phyloP scores from a whole-genome alignment of 2,329 filamentous ascomycete species.

The Epichloe brachyelytri region DNA sequence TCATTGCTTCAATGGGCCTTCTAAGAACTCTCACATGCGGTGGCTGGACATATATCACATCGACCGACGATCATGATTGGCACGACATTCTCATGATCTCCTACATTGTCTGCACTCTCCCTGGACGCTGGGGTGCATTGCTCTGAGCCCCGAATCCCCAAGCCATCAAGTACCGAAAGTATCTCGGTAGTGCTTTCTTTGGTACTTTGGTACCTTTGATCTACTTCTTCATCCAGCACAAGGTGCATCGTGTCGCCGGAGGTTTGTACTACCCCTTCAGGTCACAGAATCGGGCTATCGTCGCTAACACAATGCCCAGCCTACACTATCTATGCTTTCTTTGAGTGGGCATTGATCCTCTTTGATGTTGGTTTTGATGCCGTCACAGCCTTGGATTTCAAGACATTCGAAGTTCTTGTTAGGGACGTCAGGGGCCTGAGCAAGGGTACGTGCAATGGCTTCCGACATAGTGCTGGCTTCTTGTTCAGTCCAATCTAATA shows the following conservation, averaged over 20 bases:
- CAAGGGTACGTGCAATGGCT: slow-evolving; percentile 98
- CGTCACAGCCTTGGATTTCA: slow-evolving; percentile 85
- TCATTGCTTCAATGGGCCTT: slow-evolving; percentile 66
- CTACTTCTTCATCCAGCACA: slow-evolving; percentile 98
- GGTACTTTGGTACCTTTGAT: slow-evolving; percentile 79
- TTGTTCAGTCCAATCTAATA: slow-evolving; percentile 20
- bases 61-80: slow-evolving; percentile 96
- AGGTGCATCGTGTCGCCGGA: slow-evolving; percentile 85
- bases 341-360: slow-evolving; percentile 91
- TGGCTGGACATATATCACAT: slow-evolving; percentile 97
- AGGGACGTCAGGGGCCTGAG: slow-evolving; percentile 80
- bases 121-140: slow-evolving; percentile 86
- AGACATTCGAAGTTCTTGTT: slow-evolving; percentile 73
- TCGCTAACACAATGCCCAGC: slow-evolving; percentile 40
- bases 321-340: slow-evolving; percentile 95
- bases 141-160: slow-evolving; percentile 72
- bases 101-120: slow-evolving; percentile 84
- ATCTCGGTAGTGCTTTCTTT: slow-evolving; percentile 74
- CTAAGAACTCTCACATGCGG: slow-evolving; percentile 89
- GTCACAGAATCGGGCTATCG: too few relatives aligned
- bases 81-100: slow-evolving; percentile 99
- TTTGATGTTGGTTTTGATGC: slow-evolving; percentile 96
- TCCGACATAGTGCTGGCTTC: slow-evolving; percentile 55
- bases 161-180: slow-evolving; percentile 81
- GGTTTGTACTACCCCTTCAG: slow-evolving; percentile 43